These are phyloP conservation scores for Eucalyptus camaldulensis DNA, from an alignment of 345 rosid genomes.

Conservation along the genomic window DNA sequence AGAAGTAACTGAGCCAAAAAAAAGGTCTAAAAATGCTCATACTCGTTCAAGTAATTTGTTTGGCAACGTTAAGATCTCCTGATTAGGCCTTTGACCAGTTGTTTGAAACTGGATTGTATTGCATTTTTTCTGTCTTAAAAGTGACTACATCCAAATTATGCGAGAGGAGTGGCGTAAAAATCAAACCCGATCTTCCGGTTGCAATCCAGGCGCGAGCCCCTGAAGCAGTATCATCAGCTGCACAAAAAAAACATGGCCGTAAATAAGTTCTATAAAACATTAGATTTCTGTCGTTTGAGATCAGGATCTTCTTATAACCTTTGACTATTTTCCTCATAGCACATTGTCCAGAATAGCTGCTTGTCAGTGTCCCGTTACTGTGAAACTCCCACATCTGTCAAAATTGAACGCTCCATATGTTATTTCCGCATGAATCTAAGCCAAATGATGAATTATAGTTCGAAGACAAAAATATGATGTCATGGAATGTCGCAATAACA, in stretches of 20 bases:
- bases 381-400: conserved; percentile 76
- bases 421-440: background rate
- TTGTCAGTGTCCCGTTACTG: conserved; percentile 38
- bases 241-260: background rate
- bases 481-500: background rate
- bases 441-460: background rate
- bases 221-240: conserved; percentile 13
- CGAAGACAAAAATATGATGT: background rate
- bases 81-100: background rate
- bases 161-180: background rate
- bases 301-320: conserved; percentile 16
- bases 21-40: background rate
- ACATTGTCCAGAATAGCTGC: conserved; percentile 77
- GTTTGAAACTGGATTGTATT: background rate
- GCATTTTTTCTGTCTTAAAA: background rate
- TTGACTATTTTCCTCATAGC: conserved; percentile 31
- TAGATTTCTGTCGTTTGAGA: background rate
- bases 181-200: conserved; percentile 56
- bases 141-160: background rate
- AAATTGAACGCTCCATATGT: background rate
- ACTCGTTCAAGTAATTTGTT: background rate
- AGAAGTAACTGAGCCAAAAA: background rate
- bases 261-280: background rate
- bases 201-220: conserved; percentile 87
- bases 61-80: background rate